Base-by-base conservation (phyloP, 306 rosid genomes). In the Crataegus laevigata region DNA sequence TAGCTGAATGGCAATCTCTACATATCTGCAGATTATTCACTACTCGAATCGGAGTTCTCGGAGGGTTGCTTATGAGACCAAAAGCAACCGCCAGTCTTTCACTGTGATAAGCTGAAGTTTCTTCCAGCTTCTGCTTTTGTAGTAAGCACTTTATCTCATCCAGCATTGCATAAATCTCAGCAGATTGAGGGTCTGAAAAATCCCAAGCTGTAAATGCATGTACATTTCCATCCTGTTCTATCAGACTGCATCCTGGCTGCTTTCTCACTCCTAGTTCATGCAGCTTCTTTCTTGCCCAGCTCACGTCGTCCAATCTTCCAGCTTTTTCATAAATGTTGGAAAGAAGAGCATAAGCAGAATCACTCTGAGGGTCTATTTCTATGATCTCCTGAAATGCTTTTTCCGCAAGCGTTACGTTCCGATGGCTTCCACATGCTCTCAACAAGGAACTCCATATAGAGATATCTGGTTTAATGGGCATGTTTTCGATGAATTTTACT, bases 391-490 rank as follows among this genome's bases (percentile, higher is more conserved):
- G 78, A 69, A 75, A 80, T 52, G 79, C 79, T n/a, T 60, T 17
- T 74, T 79, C 83, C 32, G 79, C 83, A 21, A 79, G 21, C 24
- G 62, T 66, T n/a, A 80, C 47, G 22, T 80, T 80, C 6, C 21
- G 71, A 55, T 75, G 76, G 76, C 68, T 75, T 60, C 64, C 66
- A 51, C 79, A 59, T 51, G 76, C 83, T 80, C 71, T 74, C 54
- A 74, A 21, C 26, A 80, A 70, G 38, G 80, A 36, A 66, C 74
- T 63, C 80, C 84, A 81, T 4, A 75, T 58, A 10, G 63, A 71
- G 73, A 66, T 66, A 66, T 81, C 84, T 5, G 77, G 81, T 72
- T 75, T 72, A 7, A 76, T 45, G 7, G 80, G 80, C 84, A 81
- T 81, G 62, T 24, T 21, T 57, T 75, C 22, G 7, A 79, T 54